These are phyloP conservation scores for Cyclotella choctawhatcheeana DNA, from an alignment of 108 stramenopile species.

Conservation along the genomic window DNA sequence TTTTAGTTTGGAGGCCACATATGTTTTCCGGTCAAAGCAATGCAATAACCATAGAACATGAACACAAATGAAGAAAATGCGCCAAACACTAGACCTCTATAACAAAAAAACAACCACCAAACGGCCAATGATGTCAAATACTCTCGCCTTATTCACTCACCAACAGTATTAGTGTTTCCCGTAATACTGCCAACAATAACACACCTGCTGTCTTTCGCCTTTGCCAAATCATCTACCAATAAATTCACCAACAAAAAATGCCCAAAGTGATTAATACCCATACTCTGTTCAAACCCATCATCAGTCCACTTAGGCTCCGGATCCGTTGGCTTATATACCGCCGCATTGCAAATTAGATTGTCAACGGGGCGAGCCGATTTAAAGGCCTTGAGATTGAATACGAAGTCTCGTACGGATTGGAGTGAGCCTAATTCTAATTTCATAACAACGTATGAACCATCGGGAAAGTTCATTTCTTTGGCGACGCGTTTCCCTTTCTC, in stretches of 20 bases:
- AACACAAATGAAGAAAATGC: background rate
- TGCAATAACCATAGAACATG: too few relatives aligned
- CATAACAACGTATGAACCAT: constrained; percentile 83
- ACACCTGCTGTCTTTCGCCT: constrained; percentile 87
- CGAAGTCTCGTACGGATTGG: constrained; percentile 90
- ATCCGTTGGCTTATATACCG: constrained; percentile 93
- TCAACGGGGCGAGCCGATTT: constrained; percentile 84
- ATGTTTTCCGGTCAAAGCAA: too few relatives aligned
- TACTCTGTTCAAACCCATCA: constrained; percentile 96
- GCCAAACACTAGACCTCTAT: background rate
- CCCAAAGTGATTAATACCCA: constrained; percentile 97
- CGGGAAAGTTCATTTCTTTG: constrained; percentile 76
- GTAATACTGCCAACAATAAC: constrained; percentile 96
- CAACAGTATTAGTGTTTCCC: constrained; percentile 94
- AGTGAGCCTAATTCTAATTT: constrained; percentile 92
- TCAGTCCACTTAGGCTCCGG: constrained; percentile 91
- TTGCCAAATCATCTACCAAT: constrained; percentile 92
- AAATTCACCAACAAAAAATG: constrained; percentile 93
- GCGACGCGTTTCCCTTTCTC: constrained; percentile 89
- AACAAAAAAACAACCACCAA: background rate
- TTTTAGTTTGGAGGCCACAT: too few relatives aligned
- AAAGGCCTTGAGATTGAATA: constrained; percentile 94
- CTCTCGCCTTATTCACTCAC: too few relatives aligned
- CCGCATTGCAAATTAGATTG: constrained; percentile 96
- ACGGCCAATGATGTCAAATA: too few relatives aligned